Base-by-base conservation (phyloP, 2,329 filamentous ascomycete genomes). In the Colletotrichum karsti region DNA sequence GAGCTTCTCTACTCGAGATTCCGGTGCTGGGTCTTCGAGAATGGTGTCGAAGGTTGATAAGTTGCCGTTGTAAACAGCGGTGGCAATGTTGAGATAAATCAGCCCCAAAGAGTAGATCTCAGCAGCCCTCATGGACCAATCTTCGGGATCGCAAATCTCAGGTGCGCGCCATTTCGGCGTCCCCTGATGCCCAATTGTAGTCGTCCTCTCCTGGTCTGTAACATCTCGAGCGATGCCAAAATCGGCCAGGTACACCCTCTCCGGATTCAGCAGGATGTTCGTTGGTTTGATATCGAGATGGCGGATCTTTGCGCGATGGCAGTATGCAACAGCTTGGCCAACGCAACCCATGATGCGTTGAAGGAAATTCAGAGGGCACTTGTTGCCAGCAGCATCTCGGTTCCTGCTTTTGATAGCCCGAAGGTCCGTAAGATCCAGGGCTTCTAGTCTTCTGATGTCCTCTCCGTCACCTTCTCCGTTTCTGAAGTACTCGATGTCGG, bases 141-240 rank as follows among this genome's bases (percentile, higher is more conserved):
- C 74, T 18, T 78, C 70, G 5, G 73, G 73, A 24, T 78, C 74
- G 26, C 79, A 78, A 1, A 83, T 77, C 69, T 86, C 83, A 0
- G 84, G 83, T 1, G 83, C 82, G 10, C 79, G 78, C 82, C 83
- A 86, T 53, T 78, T 82, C 18, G 78, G 77, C 0, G 83, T 84
- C 1, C 81, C 82, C 4, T 80, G 79, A 9, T 75, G 63, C 0
- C 80, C 80, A 30, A 80, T 78, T 0, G 82, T 85, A 60, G 79
- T 83, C 7, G 82, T 84, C 54, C 82, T 77, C 9, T 84, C 82
- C 24, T 79, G 78, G 44, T 79, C 80, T 54, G 79, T 80, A 13
- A 85, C 82, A 54, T 85, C 83, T 57, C 79, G 77, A 12, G 84
- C 82, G 24, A 85, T 84, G 37, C 83, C 84, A 74, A 85, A 85